Percentiles rank a stretch among this genome's conserved stretches.
Conservation (phyloP, 1,284 basidiomycete genomes). For the Melampsora occidentalis region DNA sequence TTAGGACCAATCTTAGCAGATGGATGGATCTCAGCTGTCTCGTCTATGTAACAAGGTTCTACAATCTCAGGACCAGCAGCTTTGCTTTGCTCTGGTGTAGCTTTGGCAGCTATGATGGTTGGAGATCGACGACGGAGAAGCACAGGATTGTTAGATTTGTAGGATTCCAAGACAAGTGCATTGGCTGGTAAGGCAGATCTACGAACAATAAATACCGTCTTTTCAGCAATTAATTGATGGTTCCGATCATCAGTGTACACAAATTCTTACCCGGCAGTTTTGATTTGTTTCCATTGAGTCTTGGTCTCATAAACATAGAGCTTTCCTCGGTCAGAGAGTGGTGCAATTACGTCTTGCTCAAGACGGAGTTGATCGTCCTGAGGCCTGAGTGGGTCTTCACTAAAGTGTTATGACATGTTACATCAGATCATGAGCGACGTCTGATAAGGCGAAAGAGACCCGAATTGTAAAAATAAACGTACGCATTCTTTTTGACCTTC, state of each 20-base stretch:
- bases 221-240: neutral
- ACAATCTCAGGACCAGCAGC: constrained; percentile 53
- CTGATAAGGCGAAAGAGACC: neutral
- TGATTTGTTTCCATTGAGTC: constrained; percentile 60
- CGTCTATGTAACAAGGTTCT: constrained; percentile 57
- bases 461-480: constrained; percentile 48
- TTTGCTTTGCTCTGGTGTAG: constrained; percentile 32
- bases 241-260: neutral
- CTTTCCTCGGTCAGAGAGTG: constrained; percentile 56
- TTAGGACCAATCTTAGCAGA: constrained; percentile 50
- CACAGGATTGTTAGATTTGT: constrained; percentile 52
- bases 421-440: neutral
- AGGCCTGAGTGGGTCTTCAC: constrained; percentile 55
- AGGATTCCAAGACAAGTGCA: constrained; percentile 55
- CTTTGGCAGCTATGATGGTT: constrained; percentile 49
- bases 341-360: constrained; percentile 60
- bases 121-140: constrained; percentile 52
- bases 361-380: constrained; percentile 58
- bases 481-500: constrained; percentile 56
- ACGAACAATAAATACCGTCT: neutral
- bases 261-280: constrained; percentile 57
- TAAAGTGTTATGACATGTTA: constrained; percentile 43
- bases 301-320: constrained; percentile 58
- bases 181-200: constrained; percentile 59
- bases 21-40: constrained; percentile 45